Percentiles rank a stretch among this genome's conserved stretches.
These are phyloP conservation scores for Allium cepa DNA, from an alignment of 106 monocot genomes.

Conservation along the genomic window DNA sequence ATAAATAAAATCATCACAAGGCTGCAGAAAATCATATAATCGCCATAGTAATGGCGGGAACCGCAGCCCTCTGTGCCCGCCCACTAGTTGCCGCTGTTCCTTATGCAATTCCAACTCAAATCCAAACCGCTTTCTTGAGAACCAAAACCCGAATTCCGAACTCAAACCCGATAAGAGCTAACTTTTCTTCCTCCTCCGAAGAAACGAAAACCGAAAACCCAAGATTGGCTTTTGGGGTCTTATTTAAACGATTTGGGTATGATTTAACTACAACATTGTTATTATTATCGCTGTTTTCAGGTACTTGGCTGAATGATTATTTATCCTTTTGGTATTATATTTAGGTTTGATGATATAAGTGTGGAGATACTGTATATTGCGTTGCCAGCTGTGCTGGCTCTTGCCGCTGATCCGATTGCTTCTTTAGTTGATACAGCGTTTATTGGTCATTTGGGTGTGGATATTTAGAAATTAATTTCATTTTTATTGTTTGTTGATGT, in stretches of 20 bases:
- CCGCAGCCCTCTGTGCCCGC: constrained; percentile 11
- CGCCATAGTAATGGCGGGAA: constrained; percentile 20
- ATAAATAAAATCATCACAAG: too few relatives aligned
- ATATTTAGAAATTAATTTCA: not conserved
- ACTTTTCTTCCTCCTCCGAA: constrained; percentile 6
- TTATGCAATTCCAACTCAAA: not conserved
- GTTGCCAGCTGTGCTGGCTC: constrained; percentile 67
- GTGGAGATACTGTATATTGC: constrained; percentile 73
- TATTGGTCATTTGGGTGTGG: constrained; percentile 80
- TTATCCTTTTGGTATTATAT: not conserved
- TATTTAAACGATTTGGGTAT: constrained; percentile 19
- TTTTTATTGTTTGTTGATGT: not conserved
- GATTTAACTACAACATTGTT: not conserved
- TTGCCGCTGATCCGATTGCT: constrained; percentile 83
- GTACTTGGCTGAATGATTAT: not conserved
- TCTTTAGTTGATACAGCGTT: constrained; percentile 90
- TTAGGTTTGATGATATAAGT: constrained; percentile 38
- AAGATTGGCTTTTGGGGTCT: constrained; percentile 1
- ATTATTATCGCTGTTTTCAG: not conserved
- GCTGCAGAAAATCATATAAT: too few relatives aligned
- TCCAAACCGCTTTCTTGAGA: not conserved
- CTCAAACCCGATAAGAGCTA: not conserved
- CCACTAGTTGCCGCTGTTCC: constrained; percentile 1
- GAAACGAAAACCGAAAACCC: not conserved
- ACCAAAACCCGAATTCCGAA: constrained; percentile 3